Evolutionary conservation across 495 filamentous ascomycete genomes (phyloP).

Genomic region (Echria macrotheca): DNA sequence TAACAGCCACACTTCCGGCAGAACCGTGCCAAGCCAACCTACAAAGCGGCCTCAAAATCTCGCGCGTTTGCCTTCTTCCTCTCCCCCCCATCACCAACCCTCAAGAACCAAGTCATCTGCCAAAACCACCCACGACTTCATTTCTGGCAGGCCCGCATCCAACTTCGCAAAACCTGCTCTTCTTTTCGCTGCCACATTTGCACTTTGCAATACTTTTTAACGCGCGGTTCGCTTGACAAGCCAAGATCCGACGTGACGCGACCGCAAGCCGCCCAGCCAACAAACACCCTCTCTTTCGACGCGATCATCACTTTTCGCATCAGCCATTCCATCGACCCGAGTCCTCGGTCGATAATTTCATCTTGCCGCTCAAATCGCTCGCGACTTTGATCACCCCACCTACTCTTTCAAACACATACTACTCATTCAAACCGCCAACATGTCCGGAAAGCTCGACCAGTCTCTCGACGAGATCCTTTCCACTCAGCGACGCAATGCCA

Average conservation of each 20-base stretch:
- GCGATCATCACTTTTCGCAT: slow-evolving; percentile 4
- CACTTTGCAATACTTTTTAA: not conserved
- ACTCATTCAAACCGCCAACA: slow-evolving; percentile 41
- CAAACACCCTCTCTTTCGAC: no score
- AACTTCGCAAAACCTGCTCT: slow-evolving; percentile 36
- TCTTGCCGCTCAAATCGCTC: no score
- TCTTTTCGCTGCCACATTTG: slow-evolving; percentile 14
- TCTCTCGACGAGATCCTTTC: slow-evolving; percentile 94
- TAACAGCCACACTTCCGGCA: no score
- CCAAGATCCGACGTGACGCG: slow-evolving; percentile 9
- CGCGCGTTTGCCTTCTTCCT: slow-evolving; percentile 19
- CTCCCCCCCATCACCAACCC: slow-evolving; percentile 15
- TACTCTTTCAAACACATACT: slow-evolving; percentile 4
- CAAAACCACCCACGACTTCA: slow-evolving; percentile 20
- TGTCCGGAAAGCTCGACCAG: slow-evolving; percentile 92
- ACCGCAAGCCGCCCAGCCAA: not conserved
- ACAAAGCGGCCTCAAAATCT: slow-evolving; percentile 23
- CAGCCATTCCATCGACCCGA: slow-evolving; percentile 13
- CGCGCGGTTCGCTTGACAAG: slow-evolving; percentile 3
- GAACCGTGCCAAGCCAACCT: no score
- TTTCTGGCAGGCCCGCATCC: slow-evolving; percentile 35
- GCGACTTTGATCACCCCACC: not conserved
- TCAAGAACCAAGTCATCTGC: slow-evolving; percentile 13
- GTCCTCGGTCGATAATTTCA: no score
- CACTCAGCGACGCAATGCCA: slow-evolving; percentile 54